Conservation (phyloP, 2,329 filamentous ascomycete genomes). For the Nannizziopsis barbatae region DNA sequence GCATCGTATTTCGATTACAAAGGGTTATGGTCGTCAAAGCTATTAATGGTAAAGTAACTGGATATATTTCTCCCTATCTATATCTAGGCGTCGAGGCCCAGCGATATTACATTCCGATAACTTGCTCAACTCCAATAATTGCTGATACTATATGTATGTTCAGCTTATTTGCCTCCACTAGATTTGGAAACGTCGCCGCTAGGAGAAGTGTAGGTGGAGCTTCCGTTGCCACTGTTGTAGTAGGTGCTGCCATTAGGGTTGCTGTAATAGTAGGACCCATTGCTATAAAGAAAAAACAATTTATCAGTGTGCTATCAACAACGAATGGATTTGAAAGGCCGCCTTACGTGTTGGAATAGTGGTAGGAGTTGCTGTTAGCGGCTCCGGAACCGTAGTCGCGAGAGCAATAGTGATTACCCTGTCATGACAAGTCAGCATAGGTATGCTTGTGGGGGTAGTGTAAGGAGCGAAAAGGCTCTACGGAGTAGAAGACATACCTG, state of each 20-base stretch:
- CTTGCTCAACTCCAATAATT: background rate
- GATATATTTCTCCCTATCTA: too few relatives aligned
- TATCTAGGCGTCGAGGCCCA: too few relatives aligned
- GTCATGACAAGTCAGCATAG: background rate
- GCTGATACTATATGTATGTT: background rate
- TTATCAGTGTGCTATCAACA: background rate
- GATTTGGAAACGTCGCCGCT: constrained; percentile 27
- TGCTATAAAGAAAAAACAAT: constrained; percentile 24
- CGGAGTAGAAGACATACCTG: constrained; percentile 40
- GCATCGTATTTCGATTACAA: too few relatives aligned
- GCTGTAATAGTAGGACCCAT: constrained; percentile 64
- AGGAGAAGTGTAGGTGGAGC: constrained; percentile 50
- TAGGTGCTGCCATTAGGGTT: constrained; percentile 60
- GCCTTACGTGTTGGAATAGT: constrained; percentile 54
- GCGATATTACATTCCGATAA: too few relatives aligned
- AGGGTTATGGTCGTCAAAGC: too few relatives aligned
- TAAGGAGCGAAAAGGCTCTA: background rate
- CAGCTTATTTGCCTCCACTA: constrained; percentile 1
- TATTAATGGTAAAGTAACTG: too few relatives aligned
- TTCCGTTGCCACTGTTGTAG: constrained; percentile 50
- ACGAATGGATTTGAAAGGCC: background rate
- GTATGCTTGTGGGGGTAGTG: background rate
- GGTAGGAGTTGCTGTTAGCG: constrained; percentile 45
- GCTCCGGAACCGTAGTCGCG: constrained; percentile 51
- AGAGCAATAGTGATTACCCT: constrained; percentile 59